Evolutionary conservation across 805 yeast genomes (phyloP), one percentile per base, ranked within the genome.

Genomic region (Myxozyma mucilagina): DNA sequence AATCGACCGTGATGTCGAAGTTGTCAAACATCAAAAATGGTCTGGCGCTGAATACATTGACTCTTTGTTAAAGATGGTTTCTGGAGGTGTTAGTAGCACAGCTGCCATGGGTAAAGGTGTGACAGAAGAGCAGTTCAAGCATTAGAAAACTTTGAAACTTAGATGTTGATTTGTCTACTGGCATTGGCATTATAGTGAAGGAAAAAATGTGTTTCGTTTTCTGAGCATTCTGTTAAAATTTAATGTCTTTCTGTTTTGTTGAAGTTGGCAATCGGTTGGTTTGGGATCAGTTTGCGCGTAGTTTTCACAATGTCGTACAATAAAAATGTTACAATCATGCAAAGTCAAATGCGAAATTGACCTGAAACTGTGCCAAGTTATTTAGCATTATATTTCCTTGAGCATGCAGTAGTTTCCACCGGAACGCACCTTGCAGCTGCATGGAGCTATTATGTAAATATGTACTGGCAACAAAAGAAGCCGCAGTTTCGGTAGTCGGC

Each of bases 41-140:
- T 90, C 97, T 47, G 98, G 98, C 74, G 98, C 98, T 35, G 96
- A 90, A 78, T 92, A 90, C 80, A 87, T 93, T 72, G 98, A 93
- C 76, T 87, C 90, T 62, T 80, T 93, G 72, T 85, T 93, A 75
- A 91, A 87, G 76, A 80, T 90, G 77, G 94, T 91, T 31, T 87
- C 94, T 59, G 97, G 97, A 71, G 98, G 98, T 79, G 88, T 92
- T 60, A 82, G 92, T 54, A 87, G 96, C 18, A 93, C 98, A 52
- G 96, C 97, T 68, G 97, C 98, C 52, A 93, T 93, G 97, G 97
- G 97, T 73, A 87, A 87, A 64, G 98, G 98, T 80, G 97, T 93
- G 68, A 93, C 98, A 57, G 98, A 93, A 79, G 96, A 89, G 69
- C 98, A 93, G 78, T 93, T 93, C 80, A 89, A 87, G 73, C 57